phyloP scores from a whole-genome alignment of 768 basidiomycete species.

The Amylocystis lapponica region DNA sequence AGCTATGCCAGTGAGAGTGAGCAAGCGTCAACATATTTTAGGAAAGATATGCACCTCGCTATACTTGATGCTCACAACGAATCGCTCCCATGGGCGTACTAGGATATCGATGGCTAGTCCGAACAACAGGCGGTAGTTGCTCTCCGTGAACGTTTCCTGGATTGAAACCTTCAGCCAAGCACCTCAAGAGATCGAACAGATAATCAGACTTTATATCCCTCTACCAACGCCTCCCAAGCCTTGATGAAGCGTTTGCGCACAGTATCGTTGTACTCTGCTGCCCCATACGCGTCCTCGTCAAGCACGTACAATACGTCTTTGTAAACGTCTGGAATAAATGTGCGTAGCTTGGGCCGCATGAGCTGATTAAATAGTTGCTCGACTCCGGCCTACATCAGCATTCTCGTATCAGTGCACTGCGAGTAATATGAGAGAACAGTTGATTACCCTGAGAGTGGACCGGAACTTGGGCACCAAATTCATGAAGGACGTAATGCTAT shows the following conservation, averaged over 20 bases:
- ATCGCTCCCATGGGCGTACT: constrained; percentile 95
- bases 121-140: constrained; percentile 84
- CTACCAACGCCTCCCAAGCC: constrained; percentile 79
- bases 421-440: neutral
- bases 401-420: neutral
- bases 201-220: constrained; percentile 72
- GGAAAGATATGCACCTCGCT: constrained; percentile 56
- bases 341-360: constrained; percentile 80
- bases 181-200: neutral
- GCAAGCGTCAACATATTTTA: neutral
- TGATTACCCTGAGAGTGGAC: constrained; percentile 66
- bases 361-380: constrained; percentile 97
- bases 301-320: constrained; percentile 85
- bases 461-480: constrained; percentile 60
- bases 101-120: constrained; percentile 80
- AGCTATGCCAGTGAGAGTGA: constrained; percentile 49
- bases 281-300: constrained; percentile 81
- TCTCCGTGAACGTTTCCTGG: constrained; percentile 83
- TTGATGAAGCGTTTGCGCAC: constrained; percentile 88
- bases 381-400: constrained; percentile 57
- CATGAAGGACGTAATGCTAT: constrained; percentile 44
- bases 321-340: constrained; percentile 80
- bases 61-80: constrained; percentile 71
- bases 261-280: constrained; percentile 80
- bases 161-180: neutral